Percentiles rank a stretch among this genome's conserved stretches.
These are phyloP conservation scores for Crucihimalaya himalaica DNA, from an alignment of 345 rosid species.

Conservation along the genomic window DNA sequence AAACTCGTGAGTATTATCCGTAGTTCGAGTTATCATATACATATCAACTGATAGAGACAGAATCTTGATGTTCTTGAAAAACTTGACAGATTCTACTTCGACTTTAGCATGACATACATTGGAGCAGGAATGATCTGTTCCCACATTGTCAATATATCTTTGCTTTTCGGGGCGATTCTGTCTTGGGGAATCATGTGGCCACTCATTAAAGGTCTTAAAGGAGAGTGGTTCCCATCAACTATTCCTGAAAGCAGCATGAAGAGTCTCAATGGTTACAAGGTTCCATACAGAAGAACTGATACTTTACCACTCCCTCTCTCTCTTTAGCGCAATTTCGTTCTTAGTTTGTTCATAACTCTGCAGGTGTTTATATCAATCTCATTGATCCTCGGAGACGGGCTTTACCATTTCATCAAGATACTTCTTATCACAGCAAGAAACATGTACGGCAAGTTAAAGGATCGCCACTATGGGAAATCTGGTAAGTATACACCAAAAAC, in stretches of 20 bases:
- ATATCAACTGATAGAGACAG: not conserved
- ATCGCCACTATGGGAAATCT: conserved; percentile 36
- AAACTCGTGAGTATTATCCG: conserved; percentile 54
- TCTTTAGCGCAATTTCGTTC: not conserved
- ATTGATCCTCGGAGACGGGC: conserved; percentile 86
- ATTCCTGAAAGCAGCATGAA: conserved; percentile 66
- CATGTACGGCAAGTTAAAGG: conserved; percentile 46
- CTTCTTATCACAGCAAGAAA: conserved; percentile 54
- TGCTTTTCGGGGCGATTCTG: conserved; percentile 78
- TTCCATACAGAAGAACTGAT: conserved; percentile 12
- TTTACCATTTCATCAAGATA: conserved; percentile 87
- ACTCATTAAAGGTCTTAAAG: conserved; percentile 61
- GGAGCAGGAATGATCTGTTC: conserved; percentile 98
- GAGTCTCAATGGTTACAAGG: conserved; percentile 94
- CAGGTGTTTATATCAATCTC: conserved; percentile 90
- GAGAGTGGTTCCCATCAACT: conserved; percentile 69
- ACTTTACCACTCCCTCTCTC: not conserved
- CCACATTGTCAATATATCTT: conserved; percentile 75
- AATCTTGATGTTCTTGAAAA: conserved; percentile 32
- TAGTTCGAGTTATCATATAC: not conserved
- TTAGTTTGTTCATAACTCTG: not conserved
- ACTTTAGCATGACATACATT: conserved; percentile 80
- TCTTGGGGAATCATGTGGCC: conserved; percentile 99
- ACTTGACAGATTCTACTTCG: conserved; percentile 78
- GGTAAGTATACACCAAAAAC: conserved; percentile 41